Conservation (phyloP, 1,139 yeast genomes). For the Magnusiomyces tetraspermus region DNA sequence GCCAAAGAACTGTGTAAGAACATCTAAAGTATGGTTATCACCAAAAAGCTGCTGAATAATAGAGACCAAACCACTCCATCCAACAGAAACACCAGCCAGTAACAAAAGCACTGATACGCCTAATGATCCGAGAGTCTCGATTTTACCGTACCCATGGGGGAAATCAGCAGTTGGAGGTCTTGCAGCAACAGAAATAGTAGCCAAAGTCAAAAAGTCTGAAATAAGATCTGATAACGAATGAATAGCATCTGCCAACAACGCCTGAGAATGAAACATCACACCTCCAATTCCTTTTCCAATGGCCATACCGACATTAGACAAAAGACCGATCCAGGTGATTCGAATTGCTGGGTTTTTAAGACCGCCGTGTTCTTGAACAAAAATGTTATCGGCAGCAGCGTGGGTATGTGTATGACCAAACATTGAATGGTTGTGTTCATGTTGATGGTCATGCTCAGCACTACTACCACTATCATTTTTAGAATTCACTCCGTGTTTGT, state of each 20-base stretch:
- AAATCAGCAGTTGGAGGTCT: slow-evolving; percentile 54
- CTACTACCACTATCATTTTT: too few relatives aligned
- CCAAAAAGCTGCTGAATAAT: slow-evolving; percentile 41
- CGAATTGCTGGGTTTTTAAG: slow-evolving; percentile 75
- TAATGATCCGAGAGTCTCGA: slow-evolving; percentile 85
- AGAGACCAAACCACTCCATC: slow-evolving; percentile 72
- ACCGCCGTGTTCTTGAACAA: slow-evolving; percentile 27
- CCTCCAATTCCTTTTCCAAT: slow-evolving; percentile 84
- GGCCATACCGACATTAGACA: slow-evolving; percentile 79
- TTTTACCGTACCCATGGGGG: slow-evolving; percentile 87
- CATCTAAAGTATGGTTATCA: slow-evolving; percentile 38
- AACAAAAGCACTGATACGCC: slow-evolving; percentile 76
- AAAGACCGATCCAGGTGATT: slow-evolving; percentile 84
- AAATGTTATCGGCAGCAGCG: slow-evolving; percentile 23
- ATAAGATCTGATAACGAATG: slow-evolving; percentile 86
- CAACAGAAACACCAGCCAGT: slow-evolving; percentile 84
- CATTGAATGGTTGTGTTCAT: slow-evolving; percentile 16
- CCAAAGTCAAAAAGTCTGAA: slow-evolving; percentile 78
- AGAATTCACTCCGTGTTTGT: background rate
- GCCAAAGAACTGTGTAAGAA: slow-evolving; percentile 24
- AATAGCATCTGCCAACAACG: slow-evolving; percentile 85
- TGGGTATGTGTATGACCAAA: slow-evolving; percentile 27
- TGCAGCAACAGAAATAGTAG: slow-evolving; percentile 73
- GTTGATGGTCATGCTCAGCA: slow-evolving; percentile 21
- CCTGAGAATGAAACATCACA: slow-evolving; percentile 84